Evolutionary conservation across 257 asterid species (phyloP).

Genomic region (Ballota nigra): DNA sequence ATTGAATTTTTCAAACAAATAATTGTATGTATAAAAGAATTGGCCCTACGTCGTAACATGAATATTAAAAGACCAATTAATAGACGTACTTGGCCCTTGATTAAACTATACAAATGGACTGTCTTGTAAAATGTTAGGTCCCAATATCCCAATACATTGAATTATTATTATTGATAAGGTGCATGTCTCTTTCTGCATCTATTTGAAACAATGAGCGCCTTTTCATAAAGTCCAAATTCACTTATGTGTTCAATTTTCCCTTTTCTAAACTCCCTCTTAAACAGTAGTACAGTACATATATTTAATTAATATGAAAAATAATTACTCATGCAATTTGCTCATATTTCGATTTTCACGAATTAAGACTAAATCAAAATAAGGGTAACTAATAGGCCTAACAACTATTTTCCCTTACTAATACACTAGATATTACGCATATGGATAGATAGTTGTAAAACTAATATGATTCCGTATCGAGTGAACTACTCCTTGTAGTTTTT

Average conservation of each 20-base stretch:
- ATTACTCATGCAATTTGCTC: too few species aligned
- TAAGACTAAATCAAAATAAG: too few species aligned
- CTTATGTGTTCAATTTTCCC: background rate
- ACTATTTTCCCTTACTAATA: too few species aligned
- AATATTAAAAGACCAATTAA: background rate
- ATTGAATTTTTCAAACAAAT: background rate
- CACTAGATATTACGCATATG: too few species aligned
- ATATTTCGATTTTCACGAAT: too few species aligned
- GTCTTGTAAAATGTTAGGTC: slow-evolving; percentile 12
- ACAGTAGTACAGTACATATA: too few species aligned
- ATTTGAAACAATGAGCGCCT: background rate
- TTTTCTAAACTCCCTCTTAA: too few species aligned
- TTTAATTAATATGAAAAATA: too few species aligned
- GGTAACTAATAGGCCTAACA: too few species aligned
- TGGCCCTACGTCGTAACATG: background rate
- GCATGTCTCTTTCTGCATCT: background rate
- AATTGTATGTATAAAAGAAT: background rate
- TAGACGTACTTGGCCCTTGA: background rate
- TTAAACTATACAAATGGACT: background rate
- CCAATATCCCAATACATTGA: background rate
- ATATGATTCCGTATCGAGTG: too few species aligned
- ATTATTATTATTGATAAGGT: background rate
- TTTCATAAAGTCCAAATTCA: background rate
- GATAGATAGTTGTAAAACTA: too few species aligned
- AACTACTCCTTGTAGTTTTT: too few species aligned